These are phyloP conservation scores for Paradendryphiella salina DNA, from an alignment of 2,329 filamentous ascomycete genomes.

Conservation along the genomic window DNA sequence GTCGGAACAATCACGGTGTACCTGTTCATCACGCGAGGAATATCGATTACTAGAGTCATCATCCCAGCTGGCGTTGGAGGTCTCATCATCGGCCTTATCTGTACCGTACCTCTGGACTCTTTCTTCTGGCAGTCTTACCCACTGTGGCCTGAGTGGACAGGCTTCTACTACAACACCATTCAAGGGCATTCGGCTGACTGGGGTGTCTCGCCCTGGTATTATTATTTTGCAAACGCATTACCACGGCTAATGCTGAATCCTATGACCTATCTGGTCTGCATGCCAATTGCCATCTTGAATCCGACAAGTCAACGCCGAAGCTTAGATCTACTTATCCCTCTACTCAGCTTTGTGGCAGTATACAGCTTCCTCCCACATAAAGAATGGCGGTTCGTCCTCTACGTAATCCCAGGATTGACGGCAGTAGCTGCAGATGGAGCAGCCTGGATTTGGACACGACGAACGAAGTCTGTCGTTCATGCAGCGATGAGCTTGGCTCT, in stretches of 20 bases:
- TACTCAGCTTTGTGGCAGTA: slow-evolving; percentile 70
- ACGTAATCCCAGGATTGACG: slow-evolving; percentile 79
- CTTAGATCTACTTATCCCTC: slow-evolving; percentile 64
- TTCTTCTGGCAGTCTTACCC: slow-evolving; percentile 83
- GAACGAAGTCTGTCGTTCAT: slow-evolving; percentile 64
- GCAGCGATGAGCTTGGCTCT: slow-evolving; percentile 59
- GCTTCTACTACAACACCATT: slow-evolving; percentile 89
- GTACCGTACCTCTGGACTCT: slow-evolving; percentile 79
- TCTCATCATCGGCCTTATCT: slow-evolving; percentile 65
- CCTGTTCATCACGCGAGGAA: slow-evolving; percentile 61
- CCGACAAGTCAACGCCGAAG: slow-evolving; percentile 46
- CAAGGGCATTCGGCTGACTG: slow-evolving; percentile 81
- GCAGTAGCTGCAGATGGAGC: slow-evolving; percentile 75
- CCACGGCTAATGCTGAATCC: slow-evolving; percentile 86
- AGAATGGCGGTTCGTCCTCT: slow-evolving; percentile 93
- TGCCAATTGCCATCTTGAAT: slow-evolving; percentile 58
- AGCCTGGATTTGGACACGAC: slow-evolving; percentile 63
- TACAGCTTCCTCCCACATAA: slow-evolving; percentile 95
- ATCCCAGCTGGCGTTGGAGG: slow-evolving; percentile 68
- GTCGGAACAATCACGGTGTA: slow-evolving; percentile 69
- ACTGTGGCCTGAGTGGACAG: slow-evolving; percentile 87
- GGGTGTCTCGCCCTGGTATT: slow-evolving; percentile 84
- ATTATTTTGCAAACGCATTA: slow-evolving; percentile 80
- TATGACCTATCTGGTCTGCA: slow-evolving; percentile 57
- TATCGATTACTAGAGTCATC: slow-evolving; percentile 61